Percentiles rank a stretch among this genome's conserved stretches.
phyloP scores from a whole-genome alignment of 345 rosid genomes.

The Boechera stricta region DNA sequence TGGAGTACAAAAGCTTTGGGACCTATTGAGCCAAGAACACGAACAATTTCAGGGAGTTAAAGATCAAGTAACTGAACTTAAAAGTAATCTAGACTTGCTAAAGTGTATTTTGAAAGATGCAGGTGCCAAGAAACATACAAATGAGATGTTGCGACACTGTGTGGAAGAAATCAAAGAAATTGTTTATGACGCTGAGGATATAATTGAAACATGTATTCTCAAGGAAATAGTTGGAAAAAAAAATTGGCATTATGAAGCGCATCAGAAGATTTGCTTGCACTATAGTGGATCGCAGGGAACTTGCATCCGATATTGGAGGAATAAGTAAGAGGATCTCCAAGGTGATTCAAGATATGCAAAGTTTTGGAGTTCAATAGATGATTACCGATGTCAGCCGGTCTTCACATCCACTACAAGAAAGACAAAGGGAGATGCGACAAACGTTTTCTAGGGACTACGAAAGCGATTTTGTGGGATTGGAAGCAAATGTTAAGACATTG shows the following conservation, averaged over 20 bases:
- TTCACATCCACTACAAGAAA: too few species aligned
- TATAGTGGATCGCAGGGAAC: not conserved
- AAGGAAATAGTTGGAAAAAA: too few species aligned
- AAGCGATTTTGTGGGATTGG: not conserved
- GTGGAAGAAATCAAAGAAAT: conserved; percentile 32
- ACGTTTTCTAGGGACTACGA: not conserved
- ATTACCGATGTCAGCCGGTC: too few species aligned
- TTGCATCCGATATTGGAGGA: not conserved
- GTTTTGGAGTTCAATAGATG: not conserved
- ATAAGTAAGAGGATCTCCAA: conserved; percentile 39
- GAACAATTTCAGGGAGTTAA: not conserved
- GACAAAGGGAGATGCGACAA: not conserved
- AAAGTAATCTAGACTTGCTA: not conserved
- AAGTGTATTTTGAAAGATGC: conserved; percentile 4
- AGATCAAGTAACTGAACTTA: not conserved
- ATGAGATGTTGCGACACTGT: not conserved
- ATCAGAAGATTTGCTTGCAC: too few species aligned
- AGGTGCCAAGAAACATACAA: conserved; percentile 13
- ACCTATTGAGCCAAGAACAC: not conserved
- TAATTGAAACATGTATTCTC: too few species aligned
- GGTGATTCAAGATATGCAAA: not conserved
- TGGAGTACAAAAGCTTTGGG: not conserved
- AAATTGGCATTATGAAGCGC: too few species aligned
- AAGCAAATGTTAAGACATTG: not conserved
- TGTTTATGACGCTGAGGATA: conserved; percentile 36